A percentile compares a stretch with the other conserved stretches of the same genome.
phyloP scores from a whole-genome alignment of 2,329 filamentous ascomycete species.

The Diaporthe ilicicola region DNA sequence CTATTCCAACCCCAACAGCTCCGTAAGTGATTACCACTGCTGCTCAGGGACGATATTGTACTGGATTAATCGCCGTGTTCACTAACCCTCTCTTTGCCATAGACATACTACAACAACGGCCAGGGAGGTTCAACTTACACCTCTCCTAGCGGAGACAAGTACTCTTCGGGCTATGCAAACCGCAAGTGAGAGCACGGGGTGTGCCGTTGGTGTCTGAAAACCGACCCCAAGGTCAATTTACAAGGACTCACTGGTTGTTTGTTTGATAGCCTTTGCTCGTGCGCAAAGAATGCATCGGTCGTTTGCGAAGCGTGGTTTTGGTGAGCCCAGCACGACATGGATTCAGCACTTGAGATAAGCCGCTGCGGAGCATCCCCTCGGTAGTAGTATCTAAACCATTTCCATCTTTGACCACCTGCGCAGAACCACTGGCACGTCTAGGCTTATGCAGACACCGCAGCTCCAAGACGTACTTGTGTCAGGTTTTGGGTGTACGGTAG shows the following conservation, averaged over 20 bases:
- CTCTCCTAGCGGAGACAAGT: slow-evolving; percentile 53
- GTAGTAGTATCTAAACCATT: background rate
- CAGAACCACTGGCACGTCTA: background rate
- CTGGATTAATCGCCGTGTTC: background rate
- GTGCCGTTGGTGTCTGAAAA: background rate
- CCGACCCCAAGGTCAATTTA: background rate
- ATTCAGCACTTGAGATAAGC: background rate
- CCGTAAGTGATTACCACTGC: slow-evolving; percentile 38
- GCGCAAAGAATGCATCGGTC: background rate
- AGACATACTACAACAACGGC: slow-evolving; percentile 72
- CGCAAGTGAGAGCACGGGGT: slow-evolving; percentile 13
- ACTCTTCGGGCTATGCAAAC: slow-evolving; percentile 37
- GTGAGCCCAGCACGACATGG: background rate
- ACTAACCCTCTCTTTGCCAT: background rate
- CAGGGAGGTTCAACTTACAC: slow-evolving; percentile 68
- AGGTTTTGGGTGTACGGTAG: too few species aligned
- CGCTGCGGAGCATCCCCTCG: background rate
- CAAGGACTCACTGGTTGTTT: background rate
- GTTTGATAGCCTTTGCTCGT: background rate
- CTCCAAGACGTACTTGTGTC: background rate
- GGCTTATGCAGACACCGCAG: background rate
- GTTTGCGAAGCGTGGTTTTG: background rate
- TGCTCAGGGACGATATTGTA: too few species aligned
- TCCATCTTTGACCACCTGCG: background rate
- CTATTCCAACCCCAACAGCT: slow-evolving; percentile 75